phyloP scores from a whole-genome alignment of 345 rosid genomes.

The Schrenkiella parvula region DNA sequence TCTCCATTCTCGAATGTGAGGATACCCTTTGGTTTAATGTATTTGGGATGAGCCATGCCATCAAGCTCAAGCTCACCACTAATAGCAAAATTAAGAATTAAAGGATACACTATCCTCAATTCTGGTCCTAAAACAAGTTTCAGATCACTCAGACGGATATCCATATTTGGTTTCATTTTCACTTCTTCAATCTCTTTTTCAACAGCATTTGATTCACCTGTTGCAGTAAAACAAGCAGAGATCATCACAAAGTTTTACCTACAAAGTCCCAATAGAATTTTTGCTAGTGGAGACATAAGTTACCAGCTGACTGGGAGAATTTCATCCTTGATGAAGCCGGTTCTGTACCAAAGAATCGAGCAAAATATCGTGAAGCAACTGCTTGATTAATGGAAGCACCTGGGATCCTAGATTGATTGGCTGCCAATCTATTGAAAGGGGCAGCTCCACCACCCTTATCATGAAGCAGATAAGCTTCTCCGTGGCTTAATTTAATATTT shows the following conservation, averaged over 20 bases:
- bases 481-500: slow-evolving; percentile 86
- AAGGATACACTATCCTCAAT: slow-evolving; percentile 84
- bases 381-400: slow-evolving; percentile 65
- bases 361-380: slow-evolving; percentile 84
- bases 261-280: neutral
- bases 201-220: slow-evolving; percentile 64
- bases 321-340: slow-evolving; percentile 58
- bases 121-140: slow-evolving; percentile 95
- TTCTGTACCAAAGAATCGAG: slow-evolving; percentile 69
- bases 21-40: slow-evolving; percentile 84
- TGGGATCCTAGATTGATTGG: slow-evolving; percentile 64
- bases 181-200: slow-evolving; percentile 65
- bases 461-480: slow-evolving; percentile 98
- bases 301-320: slow-evolving; percentile 64
- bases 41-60: slow-evolving; percentile 89
- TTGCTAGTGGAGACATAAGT: neutral
- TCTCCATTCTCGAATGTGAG: slow-evolving; percentile 96
- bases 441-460: slow-evolving; percentile 85
- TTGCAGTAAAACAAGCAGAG: slow-evolving; percentile 28
- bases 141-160: slow-evolving; percentile 80
- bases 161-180: slow-evolving; percentile 70
- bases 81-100: slow-evolving; percentile 87
- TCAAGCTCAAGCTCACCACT: slow-evolving; percentile 92
- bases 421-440: slow-evolving; percentile 65
- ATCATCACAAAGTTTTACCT: neutral